These are phyloP conservation scores for Daphne laureola DNA, from an alignment of 441 rosid genomes.

Conservation along the genomic window DNA sequence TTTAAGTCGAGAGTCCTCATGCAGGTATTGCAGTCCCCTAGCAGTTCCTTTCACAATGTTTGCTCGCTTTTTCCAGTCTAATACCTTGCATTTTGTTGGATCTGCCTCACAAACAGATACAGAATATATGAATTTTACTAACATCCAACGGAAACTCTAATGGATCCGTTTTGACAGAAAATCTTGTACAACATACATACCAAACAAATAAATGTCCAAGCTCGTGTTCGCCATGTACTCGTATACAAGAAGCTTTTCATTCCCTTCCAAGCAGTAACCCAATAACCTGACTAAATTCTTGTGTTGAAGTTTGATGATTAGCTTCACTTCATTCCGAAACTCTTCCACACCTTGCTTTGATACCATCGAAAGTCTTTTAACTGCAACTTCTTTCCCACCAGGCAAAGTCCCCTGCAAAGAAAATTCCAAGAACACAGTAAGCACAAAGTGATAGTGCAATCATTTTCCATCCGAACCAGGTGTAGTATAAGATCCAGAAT, in stretches of 20 bases:
- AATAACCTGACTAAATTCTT: constrained; percentile 45
- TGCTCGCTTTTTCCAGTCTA: constrained; percentile 24
- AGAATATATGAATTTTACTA: no score
- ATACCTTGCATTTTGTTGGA: constrained; percentile 7
- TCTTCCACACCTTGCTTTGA: constrained; percentile 53
- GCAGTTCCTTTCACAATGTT: constrained; percentile 38
- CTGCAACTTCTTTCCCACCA: constrained; percentile 37
- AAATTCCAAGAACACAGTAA: background rate
- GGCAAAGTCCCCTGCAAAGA: constrained; percentile 32
- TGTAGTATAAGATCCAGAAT: no score
- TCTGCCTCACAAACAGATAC: constrained; percentile 3
- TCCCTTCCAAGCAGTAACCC: constrained; percentile 42
- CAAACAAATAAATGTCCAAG: constrained; percentile 37
- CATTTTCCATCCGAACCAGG: no score
- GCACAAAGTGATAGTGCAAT: no score
- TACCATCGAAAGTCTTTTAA: constrained; percentile 41
- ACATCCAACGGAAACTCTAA: no score
- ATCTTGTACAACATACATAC: constrained; percentile 14
- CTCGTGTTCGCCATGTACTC: constrained; percentile 44
- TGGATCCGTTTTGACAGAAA: background rate
- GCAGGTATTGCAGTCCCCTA: constrained; percentile 39
- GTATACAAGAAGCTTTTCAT: constrained; percentile 48
- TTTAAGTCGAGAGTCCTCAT: constrained; percentile 41
- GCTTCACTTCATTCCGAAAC: constrained; percentile 44
- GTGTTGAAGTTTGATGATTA: constrained; percentile 49